A percentile compares a stretch with the other conserved stretches of the same genome.
Conservation (phyloP, 345 rosid genomes). For the Syzygium grande region DNA sequence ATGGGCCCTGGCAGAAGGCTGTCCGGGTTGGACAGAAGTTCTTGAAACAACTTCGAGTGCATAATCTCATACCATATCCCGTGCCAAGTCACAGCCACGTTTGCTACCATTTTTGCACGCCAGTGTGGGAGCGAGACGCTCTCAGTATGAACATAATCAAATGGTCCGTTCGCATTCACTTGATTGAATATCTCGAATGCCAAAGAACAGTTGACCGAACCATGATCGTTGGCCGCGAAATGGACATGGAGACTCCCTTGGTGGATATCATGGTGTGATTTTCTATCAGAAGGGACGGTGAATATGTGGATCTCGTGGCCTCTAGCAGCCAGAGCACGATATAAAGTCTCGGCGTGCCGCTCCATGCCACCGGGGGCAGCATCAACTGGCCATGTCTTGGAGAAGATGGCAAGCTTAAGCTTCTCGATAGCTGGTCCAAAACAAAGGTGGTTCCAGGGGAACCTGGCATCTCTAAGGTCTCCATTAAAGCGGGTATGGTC, state of each 20-base stretch:
- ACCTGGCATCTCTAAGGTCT: constrained; percentile 47
- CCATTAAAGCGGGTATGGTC: constrained; percentile 18
- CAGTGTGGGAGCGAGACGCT: constrained; percentile 66
- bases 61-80: constrained; percentile 74
- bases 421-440: constrained; percentile 39
- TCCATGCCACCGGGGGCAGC: constrained; percentile 70
- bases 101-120: constrained; percentile 39
- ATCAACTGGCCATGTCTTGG: constrained; percentile 66
- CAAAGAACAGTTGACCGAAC: constrained; percentile 36
- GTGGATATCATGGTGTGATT: constrained; percentile 24
- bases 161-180: constrained; percentile 17
- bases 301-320: constrained; percentile 72
- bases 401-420: constrained; percentile 64
- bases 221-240: constrained; percentile 53
- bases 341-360: constrained; percentile 59
- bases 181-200: constrained; percentile 52
- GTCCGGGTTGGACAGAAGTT: constrained; percentile 29
- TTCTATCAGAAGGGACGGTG: constrained; percentile 51
- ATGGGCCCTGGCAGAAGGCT: constrained; percentile 7
- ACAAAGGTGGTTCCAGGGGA: constrained; percentile 65
- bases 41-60: constrained; percentile 64
- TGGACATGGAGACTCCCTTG: constrained; percentile 46
- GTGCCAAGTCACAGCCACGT: constrained; percentile 71
- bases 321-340: constrained; percentile 41
- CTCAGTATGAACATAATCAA: constrained; percentile 67